phyloP scores from a whole-genome alignment of 768 basidiomycete species.

The Mycena indigotica region DNA sequence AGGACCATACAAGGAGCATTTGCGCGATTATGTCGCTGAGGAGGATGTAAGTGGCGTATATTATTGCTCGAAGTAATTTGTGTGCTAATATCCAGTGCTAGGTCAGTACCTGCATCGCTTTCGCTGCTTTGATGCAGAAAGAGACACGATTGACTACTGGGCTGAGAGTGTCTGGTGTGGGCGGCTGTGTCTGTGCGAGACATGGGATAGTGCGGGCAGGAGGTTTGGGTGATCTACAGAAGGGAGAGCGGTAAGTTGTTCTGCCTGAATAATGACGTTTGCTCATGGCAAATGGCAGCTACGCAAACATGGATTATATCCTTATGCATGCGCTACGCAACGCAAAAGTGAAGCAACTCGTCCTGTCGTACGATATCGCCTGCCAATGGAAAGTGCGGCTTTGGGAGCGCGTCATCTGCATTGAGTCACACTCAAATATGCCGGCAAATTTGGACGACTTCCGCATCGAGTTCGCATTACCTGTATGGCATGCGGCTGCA shows the following conservation, averaged over 20 bases:
- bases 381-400: background rate
- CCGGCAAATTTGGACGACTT: background rate
- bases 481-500: slow-evolving; percentile 10
- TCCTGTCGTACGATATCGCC: background rate
- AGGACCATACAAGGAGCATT: slow-evolving; percentile 12
- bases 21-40: slow-evolving; percentile 8
- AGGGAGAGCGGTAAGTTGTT: background rate
- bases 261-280: background rate
- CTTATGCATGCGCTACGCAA: background rate
- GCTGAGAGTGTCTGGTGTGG: background rate
- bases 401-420: background rate
- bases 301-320: background rate
- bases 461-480: background rate
- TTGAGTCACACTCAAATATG: background rate
- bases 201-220: background rate
- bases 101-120: background rate
- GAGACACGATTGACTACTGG: background rate
- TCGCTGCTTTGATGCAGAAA: no score
- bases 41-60: slow-evolving; percentile 13
- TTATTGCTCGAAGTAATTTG: no score
- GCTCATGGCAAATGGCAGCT: background rate
- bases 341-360: background rate
- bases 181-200: no score
- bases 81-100: no score
- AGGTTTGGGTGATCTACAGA: background rate